A percentile compares a stretch with the other conserved stretches of the same genome.
phyloP scores from a whole-genome alignment of 1,139 yeast species.

The Zygosaccharomyces sapae region DNA sequence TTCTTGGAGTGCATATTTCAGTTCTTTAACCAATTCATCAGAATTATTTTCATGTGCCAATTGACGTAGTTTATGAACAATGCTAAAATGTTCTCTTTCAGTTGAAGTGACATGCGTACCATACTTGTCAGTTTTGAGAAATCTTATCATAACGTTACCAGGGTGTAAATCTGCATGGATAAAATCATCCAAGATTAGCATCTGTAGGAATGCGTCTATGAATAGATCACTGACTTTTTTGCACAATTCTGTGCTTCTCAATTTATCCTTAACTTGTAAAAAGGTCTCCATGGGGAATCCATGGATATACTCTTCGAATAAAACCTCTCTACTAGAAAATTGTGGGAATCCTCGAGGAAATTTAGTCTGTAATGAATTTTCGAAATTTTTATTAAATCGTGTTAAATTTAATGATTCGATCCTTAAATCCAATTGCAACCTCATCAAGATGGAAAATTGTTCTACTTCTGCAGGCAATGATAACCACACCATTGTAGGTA shows the following conservation, averaged over 20 bases:
- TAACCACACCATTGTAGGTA: constrained; percentile 97
- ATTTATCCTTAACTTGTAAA: constrained; percentile 42
- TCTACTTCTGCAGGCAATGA: constrained; percentile 92
- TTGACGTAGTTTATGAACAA: constrained; percentile 46
- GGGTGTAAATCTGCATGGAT: constrained; percentile 97
- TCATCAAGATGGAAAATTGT: constrained; percentile 82
- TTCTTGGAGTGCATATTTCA: constrained; percentile 49
- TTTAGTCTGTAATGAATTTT: constrained; percentile 55
- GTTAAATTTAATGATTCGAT: constrained; percentile 81
- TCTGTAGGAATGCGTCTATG: constrained; percentile 83
- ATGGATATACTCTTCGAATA: constrained; percentile 80
- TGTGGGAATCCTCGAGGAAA: constrained; percentile 76
- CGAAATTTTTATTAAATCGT: constrained; percentile 48
- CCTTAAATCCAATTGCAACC: constrained; percentile 78
- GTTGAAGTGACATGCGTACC: constrained; percentile 37
- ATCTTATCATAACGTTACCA: constrained; percentile 83
- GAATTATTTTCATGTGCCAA: constrained; percentile 40
- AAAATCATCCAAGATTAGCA: constrained; percentile 88
- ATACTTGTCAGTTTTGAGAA: constrained; percentile 46
- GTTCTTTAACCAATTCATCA: constrained; percentile 46
- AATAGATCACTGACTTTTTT: constrained; percentile 82
- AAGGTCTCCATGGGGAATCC: constrained; percentile 80
- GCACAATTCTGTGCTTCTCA: constrained; percentile 43
- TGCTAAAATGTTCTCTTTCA: constrained; percentile 43
- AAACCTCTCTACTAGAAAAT: constrained; percentile 64